Conservation (phyloP, 2,329 filamentous ascomycete genomes). For the Penicillium palitans region DNA sequence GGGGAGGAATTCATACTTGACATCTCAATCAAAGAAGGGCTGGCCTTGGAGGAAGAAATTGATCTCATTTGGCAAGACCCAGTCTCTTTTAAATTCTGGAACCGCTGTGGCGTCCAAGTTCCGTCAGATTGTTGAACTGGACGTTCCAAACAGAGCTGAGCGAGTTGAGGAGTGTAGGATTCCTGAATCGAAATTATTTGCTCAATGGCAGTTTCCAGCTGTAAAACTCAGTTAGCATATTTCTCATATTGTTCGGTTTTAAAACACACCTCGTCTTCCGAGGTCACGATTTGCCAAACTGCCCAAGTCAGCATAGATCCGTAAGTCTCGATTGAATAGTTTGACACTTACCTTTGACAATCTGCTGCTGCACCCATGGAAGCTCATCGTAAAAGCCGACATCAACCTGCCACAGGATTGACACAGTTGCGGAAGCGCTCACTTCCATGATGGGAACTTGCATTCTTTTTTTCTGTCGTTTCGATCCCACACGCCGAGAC, state of each 20-base stretch:
- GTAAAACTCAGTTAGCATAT: not conserved
- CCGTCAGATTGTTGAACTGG: conserved; percentile 16
- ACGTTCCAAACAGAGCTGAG: conserved; percentile 3
- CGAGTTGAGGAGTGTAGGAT: conserved; percentile 2
- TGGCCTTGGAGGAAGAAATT: not conserved
- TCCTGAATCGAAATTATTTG: conserved; percentile 13
- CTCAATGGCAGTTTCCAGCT: conserved; percentile 13
- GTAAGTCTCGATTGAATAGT: not conserved
- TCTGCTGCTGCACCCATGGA: conserved; percentile 18
- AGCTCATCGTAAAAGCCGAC: conserved; percentile 19
- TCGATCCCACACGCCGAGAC: conserved; percentile 4
- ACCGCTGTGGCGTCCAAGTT: conserved; percentile 15
- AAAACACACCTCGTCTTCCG: conserved; percentile 8
- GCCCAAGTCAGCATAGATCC: not conserved
- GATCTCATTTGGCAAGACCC: not conserved
- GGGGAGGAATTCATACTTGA: conserved; percentile 10
- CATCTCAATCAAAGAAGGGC: conserved; percentile 15
- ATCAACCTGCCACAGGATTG: conserved; percentile 29
- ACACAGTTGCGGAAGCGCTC: conserved; percentile 9
- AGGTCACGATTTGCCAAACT: conserved; percentile 14
- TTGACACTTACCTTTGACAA: conserved; percentile 18
- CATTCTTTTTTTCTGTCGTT: conserved; percentile 7
- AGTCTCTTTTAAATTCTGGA: not conserved
- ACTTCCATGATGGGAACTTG: conserved; percentile 16
- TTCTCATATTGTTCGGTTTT: too few relatives aligned